Evolutionary conservation across 2,329 filamentous ascomycete genomes (phyloP).

Genomic region (Diaporthe amygdali): DNA sequence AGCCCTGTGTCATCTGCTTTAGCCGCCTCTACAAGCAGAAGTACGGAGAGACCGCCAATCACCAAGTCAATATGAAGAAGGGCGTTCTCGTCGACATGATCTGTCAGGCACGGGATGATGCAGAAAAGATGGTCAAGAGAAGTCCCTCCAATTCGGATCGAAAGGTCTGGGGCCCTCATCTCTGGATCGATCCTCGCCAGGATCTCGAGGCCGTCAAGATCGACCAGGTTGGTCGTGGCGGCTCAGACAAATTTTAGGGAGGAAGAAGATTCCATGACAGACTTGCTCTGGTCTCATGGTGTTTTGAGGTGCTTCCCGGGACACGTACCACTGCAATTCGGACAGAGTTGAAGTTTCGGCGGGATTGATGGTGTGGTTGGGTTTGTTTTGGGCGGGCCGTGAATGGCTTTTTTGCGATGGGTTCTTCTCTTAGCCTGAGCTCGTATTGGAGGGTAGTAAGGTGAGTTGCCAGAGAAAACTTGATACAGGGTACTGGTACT

Average conservation of each 20-base stretch:
- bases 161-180: neutral
- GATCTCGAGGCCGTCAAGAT: neutral
- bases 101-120: constrained; percentile 16
- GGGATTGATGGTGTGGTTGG: too few relatives aligned
- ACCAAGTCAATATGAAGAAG: neutral
- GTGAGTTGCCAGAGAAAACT: too few relatives aligned
- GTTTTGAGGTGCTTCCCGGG: neutral
- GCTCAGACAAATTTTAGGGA: neutral
- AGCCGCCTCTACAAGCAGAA: neutral
- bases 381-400: too few relatives aligned
- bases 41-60: neutral
- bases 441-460: too few relatives aligned
- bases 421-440: too few relatives aligned
- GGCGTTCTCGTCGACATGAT: neutral
- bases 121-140: neutral
- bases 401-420: too few relatives aligned
- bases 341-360: too few relatives aligned
- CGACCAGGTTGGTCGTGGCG: neutral
- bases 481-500: too few relatives aligned
- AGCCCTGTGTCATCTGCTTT: constrained; percentile 1
- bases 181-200: neutral
- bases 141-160: neutral
- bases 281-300: too few relatives aligned
- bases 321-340: too few relatives aligned
- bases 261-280: neutral